Percentiles rank a stretch among this genome's conserved stretches.
phyloP scores from a whole-genome alignment of 2,329 filamentous ascomycete species.

The Monascus ruber region DNA sequence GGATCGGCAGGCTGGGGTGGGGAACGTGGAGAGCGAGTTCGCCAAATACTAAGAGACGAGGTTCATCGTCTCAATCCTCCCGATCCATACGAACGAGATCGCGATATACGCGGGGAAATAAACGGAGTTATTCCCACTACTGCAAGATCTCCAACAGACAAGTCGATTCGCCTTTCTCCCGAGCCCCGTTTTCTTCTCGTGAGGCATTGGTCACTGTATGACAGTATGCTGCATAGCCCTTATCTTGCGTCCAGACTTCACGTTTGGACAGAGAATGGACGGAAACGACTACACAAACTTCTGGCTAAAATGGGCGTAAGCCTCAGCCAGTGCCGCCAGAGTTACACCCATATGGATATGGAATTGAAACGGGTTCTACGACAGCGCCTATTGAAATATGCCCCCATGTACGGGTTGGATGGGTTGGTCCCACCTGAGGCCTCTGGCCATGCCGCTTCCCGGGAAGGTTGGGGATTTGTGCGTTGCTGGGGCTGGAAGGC shows the following conservation, averaged over 20 bases:
- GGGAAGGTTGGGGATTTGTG: conserved; percentile 95
- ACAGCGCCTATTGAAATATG: conserved; percentile 78
- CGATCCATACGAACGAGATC: conserved; percentile 45
- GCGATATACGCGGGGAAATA: conserved; percentile 54
- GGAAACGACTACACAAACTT: conserved; percentile 83
- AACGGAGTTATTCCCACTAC: conserved; percentile 81
- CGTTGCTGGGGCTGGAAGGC: conserved; percentile 96
- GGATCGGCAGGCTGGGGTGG: conserved; percentile 64
- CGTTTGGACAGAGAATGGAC: conserved; percentile 84
- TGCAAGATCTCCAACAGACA: conserved; percentile 80
- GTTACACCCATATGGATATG: conserved; percentile 98
- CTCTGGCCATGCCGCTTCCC: conserved; percentile 58
- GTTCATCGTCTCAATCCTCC: conserved; percentile 86
- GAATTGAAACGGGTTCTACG: conserved; percentile 81
- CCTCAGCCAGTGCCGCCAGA: conserved; percentile 84
- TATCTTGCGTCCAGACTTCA: conserved; percentile 86
- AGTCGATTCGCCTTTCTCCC: conserved; percentile 79
- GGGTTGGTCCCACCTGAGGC: conserved; percentile 76
- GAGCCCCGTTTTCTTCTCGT: conserved; percentile 90
- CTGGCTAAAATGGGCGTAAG: conserved; percentile 97
- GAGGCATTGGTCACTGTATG: conserved; percentile 93
- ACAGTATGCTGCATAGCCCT: conserved; percentile 95
- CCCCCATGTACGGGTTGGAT: conserved; percentile 84
- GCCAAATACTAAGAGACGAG: conserved; percentile 80
- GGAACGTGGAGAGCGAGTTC: conserved; percentile 68